Evolutionary conservation across 371 early-diverging fungal species (phyloP), one percentile per base, ranked within the genome.

Genomic region (Rhizopus microsporus): DNA sequence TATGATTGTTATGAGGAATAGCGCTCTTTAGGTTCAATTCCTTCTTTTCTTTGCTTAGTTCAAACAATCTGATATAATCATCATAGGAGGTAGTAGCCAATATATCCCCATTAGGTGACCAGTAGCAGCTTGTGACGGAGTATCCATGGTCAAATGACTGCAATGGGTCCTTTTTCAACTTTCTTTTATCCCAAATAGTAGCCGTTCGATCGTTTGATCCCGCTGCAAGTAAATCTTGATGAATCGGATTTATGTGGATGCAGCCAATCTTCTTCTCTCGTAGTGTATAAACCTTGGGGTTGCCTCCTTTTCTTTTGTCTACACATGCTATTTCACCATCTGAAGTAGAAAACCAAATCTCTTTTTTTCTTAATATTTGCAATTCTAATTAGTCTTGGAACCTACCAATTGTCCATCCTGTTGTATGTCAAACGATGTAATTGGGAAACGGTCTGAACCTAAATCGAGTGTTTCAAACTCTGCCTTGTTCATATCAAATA

Each of bases 161-260:
- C 16, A 87, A 31, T 4, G 78, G 72, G 5, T 65, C 44, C 30
- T 74, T 74, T 3, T 29, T 54, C 65, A 84, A 69, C 40, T 79
- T 82, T 23, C 95, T 71, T 6, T 73, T 64, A 67, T 95, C 95
- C 90, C 91, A 94, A 9, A 95, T 64, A 15, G 80, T 77, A 51
- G 85, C 72, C 0, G 84, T 80, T 12, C 86, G 71, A 65, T 93
- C 93, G 51, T 85, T 74, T 7, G 87, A 86, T 0, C 84, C 75
- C 0, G 85, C 81, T 4, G 83, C 87, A n/a, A 93, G 55, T 37
- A 86, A 67, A 58, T 89, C 66, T 2, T 56, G 51, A 33, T 86
- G 67, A 7, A 72, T 70, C n/a, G 90, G 90, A 39, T 91, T 88
- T 12, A 88, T 62, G 42, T 83, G 77, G 13, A 92, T 68, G 58